These are phyloP conservation scores for Ophiostoma montium DNA, from an alignment of 2,329 filamentous ascomycete species.

Conservation along the genomic window DNA sequence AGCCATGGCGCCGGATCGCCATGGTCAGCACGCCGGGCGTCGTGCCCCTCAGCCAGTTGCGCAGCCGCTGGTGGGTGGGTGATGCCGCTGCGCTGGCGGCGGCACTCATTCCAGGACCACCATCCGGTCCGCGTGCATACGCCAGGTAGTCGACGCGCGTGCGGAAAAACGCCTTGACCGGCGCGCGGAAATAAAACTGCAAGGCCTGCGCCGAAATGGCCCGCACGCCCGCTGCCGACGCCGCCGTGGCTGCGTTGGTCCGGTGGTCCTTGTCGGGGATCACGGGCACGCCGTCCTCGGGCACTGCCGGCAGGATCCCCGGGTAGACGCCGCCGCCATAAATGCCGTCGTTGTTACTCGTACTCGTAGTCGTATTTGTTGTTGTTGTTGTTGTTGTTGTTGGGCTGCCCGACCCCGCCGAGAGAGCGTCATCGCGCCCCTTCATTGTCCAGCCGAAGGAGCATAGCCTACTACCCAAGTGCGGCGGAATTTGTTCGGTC, in stretches of 20 bases:
- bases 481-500: not conserved
- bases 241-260: conserved; percentile 49
- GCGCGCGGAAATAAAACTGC: conserved; percentile 83
- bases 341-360: not conserved
- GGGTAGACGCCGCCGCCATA: conserved; percentile 7
- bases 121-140: conserved; percentile 34
- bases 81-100: conserved; percentile 13
- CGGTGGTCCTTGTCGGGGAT: conserved; percentile 33
- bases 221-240: conserved; percentile 73
- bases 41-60: conserved; percentile 43
- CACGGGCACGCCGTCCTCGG: conserved; percentile 18
- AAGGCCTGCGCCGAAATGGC: conserved; percentile 72
- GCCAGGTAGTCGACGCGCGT: conserved; percentile 73
- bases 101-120: not conserved
- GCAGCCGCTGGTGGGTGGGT: conserved; percentile 24
- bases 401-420: conserved; percentile 1
- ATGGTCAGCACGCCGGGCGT: conserved; percentile 56
- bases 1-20: conserved; percentile 55
- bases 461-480: conserved; percentile 6
- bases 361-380: not conserved
- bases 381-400: not conserved
- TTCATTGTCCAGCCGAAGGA: conserved; percentile 10
- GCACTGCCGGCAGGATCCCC: conserved; percentile 32
- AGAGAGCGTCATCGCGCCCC: conserved; percentile 11
- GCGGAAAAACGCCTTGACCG: conserved; percentile 84